Conservation (phyloP, 2,329 filamentous ascomycete genomes). For the Bipolaris sorokiniana region DNA sequence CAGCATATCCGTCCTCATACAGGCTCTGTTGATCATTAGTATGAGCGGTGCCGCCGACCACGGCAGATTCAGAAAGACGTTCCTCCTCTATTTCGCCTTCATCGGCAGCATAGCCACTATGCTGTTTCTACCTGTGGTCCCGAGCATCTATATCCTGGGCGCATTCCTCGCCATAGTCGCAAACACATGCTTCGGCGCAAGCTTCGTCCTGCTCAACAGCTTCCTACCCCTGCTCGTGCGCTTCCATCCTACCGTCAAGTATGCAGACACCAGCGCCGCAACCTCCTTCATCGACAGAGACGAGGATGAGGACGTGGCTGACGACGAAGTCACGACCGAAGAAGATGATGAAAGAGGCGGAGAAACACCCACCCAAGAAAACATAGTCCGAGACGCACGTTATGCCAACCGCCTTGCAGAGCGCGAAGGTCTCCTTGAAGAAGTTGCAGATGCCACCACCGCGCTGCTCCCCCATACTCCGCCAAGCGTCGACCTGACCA, state of each 20-base stretch:
- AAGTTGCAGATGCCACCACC: slow-evolving; percentile 44
- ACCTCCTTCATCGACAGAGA: slow-evolving; percentile 35
- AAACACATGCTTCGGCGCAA: slow-evolving; percentile 93
- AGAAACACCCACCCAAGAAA: slow-evolving; percentile 25
- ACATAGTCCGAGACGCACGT: slow-evolving; percentile 32
- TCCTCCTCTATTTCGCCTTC: slow-evolving; percentile 85
- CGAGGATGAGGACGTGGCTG: slow-evolving; percentile 26
- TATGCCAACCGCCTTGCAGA: slow-evolving; percentile 36
- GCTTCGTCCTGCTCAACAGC: slow-evolving; percentile 93
- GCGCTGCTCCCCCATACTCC: slow-evolving; percentile 44
- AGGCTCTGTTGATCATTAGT: slow-evolving; percentile 89
- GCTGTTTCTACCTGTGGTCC: slow-evolving; percentile 80
- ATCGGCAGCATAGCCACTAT: slow-evolving; percentile 83
- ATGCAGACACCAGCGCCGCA: slow-evolving; percentile 32
- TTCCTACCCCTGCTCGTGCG: slow-evolving; percentile 91
- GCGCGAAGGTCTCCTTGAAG: slow-evolving; percentile 34
- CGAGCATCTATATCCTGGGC: slow-evolving; percentile 78
- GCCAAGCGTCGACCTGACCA: slow-evolving; percentile 35
- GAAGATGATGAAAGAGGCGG: slow-evolving; percentile 16
- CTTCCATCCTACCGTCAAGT: slow-evolving; percentile 70
- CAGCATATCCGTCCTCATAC: slow-evolving; percentile 85
- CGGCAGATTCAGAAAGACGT: slow-evolving; percentile 82
- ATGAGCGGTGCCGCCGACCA: slow-evolving; percentile 97
- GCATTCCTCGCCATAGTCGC: slow-evolving; percentile 85
- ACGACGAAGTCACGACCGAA: slow-evolving; percentile 12